Evolutionary conservation across 768 basidiomycete species (phyloP).

Genomic region (Cyathus striatus): DNA sequence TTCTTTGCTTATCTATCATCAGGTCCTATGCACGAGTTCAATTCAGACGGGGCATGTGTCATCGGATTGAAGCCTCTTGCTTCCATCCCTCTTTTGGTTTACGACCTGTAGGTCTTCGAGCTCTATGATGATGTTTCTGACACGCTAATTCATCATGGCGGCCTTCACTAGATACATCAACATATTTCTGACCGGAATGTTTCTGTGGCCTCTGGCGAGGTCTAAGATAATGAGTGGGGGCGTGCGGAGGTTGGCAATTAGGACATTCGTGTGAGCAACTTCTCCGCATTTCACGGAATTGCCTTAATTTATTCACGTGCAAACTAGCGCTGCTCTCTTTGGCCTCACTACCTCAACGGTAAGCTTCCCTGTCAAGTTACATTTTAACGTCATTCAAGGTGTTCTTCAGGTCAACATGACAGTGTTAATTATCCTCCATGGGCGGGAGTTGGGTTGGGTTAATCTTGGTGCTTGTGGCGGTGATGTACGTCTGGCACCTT

Average conservation of each 20-base stretch:
- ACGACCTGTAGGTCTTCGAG: slow-evolving; percentile 37
- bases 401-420: slow-evolving; percentile 30
- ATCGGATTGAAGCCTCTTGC: slow-evolving; percentile 41
- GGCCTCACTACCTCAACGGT: slow-evolving; percentile 46
- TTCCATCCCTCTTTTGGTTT: slow-evolving; percentile 38
- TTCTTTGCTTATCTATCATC: neutral
- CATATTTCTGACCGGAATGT: slow-evolving; percentile 33
- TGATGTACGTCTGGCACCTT: slow-evolving; percentile 19
- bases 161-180: slow-evolving; percentile 27
- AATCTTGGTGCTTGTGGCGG: slow-evolving; percentile 34
- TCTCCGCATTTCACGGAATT: neutral
- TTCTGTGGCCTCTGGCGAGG: slow-evolving; percentile 41
- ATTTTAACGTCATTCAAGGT: neutral
- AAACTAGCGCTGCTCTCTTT: slow-evolving; percentile 33
- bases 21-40: slow-evolving; percentile 32
- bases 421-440: slow-evolving; percentile 39
- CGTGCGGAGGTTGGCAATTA: slow-evolving; percentile 30
- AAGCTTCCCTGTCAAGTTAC: slow-evolving; percentile 2
- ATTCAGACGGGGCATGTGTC: slow-evolving; percentile 33
- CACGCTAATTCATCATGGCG: no score
- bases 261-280: slow-evolving; percentile 41
- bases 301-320: neutral
- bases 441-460: slow-evolving; percentile 42
- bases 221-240: slow-evolving; percentile 23
- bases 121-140: slow-evolving; percentile 30